Evolutionary conservation across 805 yeast genomes (phyloP).

Genomic region (Metschnikowia cerradonensis): DNA sequence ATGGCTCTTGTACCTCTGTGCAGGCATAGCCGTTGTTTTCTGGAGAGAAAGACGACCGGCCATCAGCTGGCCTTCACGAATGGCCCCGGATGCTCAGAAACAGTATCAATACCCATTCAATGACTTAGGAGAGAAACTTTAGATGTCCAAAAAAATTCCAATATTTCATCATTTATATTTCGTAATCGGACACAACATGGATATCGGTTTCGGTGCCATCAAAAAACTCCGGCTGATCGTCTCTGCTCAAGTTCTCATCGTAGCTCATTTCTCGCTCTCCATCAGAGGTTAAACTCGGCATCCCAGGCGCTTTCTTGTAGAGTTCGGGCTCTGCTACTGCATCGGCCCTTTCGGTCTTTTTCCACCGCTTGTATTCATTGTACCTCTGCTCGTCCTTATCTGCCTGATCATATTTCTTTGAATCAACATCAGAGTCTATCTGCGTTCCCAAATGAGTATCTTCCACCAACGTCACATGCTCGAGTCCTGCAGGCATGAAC

Average conservation of each 20-base stretch:
- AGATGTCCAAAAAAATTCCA: neutral
- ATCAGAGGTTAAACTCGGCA: constrained; percentile 8
- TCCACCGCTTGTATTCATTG: constrained; percentile 14
- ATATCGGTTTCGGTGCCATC: constrained; percentile 26
- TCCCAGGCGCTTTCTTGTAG: neutral
- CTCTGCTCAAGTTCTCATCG: constrained; percentile 33
- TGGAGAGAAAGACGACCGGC: constrained; percentile 1
- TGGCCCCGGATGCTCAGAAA: constrained; percentile 6
- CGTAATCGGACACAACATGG: neutral
- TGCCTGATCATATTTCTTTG: constrained; percentile 3
- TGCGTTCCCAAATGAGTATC: constrained; percentile 52
- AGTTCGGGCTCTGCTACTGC: neutral
- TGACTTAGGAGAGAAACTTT: constrained; percentile 5
- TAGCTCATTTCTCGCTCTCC: constrained; percentile 16
- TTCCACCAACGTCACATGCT: constrained; percentile 45
- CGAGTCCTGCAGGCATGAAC: constrained; percentile 61
- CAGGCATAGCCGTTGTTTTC: constrained; percentile 27
- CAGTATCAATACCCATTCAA: constrained; percentile 10
- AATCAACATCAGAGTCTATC: constrained; percentile 15
- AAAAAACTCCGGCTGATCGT: constrained; percentile 38
- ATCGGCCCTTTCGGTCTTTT: neutral
- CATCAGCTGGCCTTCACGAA: constrained; percentile 12
- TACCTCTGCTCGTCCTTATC: constrained; percentile 13
- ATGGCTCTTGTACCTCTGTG: constrained; percentile 46
- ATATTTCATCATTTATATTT: neutral